Evolutionary conservation across 768 basidiomycete species (phyloP).

Genomic region (Russula compacta): DNA sequence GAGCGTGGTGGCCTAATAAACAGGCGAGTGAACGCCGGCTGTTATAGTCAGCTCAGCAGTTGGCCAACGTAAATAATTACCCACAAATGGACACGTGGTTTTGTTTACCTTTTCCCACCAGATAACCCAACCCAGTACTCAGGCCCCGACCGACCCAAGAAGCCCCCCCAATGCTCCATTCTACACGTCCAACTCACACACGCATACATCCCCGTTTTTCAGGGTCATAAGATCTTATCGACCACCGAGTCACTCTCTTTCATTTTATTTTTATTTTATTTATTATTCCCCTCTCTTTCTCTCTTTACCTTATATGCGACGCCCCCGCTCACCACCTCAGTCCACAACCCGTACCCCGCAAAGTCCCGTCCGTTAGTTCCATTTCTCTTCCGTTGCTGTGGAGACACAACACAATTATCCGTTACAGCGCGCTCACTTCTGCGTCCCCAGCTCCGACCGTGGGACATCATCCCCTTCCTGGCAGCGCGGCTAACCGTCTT

Average conservation of each 20-base stretch:
- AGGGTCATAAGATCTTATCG: conserved; percentile 7
- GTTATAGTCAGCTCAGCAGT: conserved; percentile 18
- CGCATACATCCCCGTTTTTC: neutral
- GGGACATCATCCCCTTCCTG: conserved; percentile 7
- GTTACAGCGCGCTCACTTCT: neutral
- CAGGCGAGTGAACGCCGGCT: conserved; percentile 18
- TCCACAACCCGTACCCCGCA: neutral
- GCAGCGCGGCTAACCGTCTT: conserved; percentile 9
- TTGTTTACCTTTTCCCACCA: conserved; percentile 14
- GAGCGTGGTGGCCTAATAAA: conserved; percentile 21
- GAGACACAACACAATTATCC: conserved; percentile 11
- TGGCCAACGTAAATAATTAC: conserved; percentile 15
- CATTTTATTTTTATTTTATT: neutral
- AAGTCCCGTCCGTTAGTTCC: neutral
- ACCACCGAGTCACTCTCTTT: neutral
- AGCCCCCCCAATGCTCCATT: conserved; percentile 2
- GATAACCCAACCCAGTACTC: neutral
- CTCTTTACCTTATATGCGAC: conserved; percentile 3
- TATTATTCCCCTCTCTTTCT: neutral
- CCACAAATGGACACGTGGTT: conserved; percentile 15
- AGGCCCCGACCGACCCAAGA: neutral
- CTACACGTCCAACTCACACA: neutral
- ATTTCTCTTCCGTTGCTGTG: conserved; percentile 12
- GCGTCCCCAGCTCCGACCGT: conserved; percentile 3
- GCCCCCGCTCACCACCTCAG: too few species aligned